Percentiles rank a stretch among this genome's conserved stretches.
Evolutionary conservation across 2,329 filamentous ascomycete genomes (phyloP).

Genomic region (Lecanosticta acicola): DNA sequence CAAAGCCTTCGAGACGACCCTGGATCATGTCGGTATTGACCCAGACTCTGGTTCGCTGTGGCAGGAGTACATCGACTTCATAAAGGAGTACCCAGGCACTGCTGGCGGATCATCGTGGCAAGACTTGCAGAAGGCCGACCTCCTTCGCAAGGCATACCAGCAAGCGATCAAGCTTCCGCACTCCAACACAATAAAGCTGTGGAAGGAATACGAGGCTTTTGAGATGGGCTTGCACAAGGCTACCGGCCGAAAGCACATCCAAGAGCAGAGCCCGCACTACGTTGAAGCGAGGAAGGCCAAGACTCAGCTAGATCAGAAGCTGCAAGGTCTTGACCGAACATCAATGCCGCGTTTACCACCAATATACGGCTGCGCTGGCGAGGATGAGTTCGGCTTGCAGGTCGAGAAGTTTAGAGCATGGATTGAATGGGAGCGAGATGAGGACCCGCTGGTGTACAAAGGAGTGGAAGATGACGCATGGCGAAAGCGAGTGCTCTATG

Average conservation of each 20-base stretch:
- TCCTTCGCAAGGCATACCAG: conserved; percentile 86
- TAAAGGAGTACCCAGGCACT: conserved; percentile 74
- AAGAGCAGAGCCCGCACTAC: conserved; percentile 86
- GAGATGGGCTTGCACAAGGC: conserved; percentile 91
- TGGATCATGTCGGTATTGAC: conserved; percentile 84
- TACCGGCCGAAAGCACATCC: conserved; percentile 87
- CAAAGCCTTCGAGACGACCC: conserved; percentile 85
- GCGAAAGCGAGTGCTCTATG: conserved; percentile 75
- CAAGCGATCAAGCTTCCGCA: conserved; percentile 83
- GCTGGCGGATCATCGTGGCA: conserved; percentile 86
- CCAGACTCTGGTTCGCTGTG: conserved; percentile 84
- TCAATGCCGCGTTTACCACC: conserved; percentile 79
- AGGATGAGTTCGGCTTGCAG: conserved; percentile 77
- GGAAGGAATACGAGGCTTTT: conserved; percentile 97
- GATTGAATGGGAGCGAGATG: conserved; percentile 85
- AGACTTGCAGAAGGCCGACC: conserved; percentile 96
- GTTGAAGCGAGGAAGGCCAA: conserved; percentile 93
- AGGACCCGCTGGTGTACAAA: conserved; percentile 80
- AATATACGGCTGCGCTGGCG: conserved; percentile 76
- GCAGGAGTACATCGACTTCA: conserved; percentile 91
- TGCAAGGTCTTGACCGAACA: conserved; percentile 66
- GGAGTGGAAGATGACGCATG: conserved; percentile 71
- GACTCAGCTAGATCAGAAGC: conserved; percentile 85
- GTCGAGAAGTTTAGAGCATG: conserved; percentile 87
- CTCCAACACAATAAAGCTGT: conserved; percentile 72